Evolutionary conservation across 306 rosid species (phyloP), one percentile per base, ranked within the genome.

Genomic region (Abrus precatorius): DNA sequence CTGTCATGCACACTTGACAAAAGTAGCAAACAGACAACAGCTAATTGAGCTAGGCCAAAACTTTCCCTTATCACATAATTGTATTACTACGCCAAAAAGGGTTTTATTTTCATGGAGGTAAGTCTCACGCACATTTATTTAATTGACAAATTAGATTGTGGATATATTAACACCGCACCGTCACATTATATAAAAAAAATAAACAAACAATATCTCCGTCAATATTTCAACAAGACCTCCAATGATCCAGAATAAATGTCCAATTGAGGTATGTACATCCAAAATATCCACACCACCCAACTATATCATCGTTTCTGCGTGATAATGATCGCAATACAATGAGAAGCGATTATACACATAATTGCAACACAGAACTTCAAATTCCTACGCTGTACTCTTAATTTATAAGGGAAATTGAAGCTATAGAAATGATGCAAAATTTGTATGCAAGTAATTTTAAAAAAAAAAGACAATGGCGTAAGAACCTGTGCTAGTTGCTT

Each of bases 401-500:
- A 71, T 43, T 8, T 12, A 68, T 54, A 40, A 32, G 54, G 28
- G 45, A 62, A 70, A 43, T 33, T 61, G 53, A 63, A 69, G 78
- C 50, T 30, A 49, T 1, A 41, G 2, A 72, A 28, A 49, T 30
- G 38, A 28, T 30, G 27, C 5, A 62, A 36, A 40, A 20, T 20
- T 14, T 11, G 54, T 2, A 77, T 53, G 57, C 41, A 72, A 47
- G 20, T 14, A 20, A 1, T 29, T 20, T 20, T 8, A 32, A n/a
- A 6, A 14, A 0, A 40, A 45, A 27, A n/a, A 28, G 13, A 3
- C 1, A 65, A 48, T 12, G 54, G 70, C 33, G 9, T 36, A 14
- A 77, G 78, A 77, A 78, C 80, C 83, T 74, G 75, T 33, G 75
- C 11, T 48, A 6, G 75, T 38, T 72, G 74, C 57, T 53, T n/a